Evolutionary conservation across 1,139 yeast genomes (phyloP).

Genomic region (Debaryomyces coudertii): DNA sequence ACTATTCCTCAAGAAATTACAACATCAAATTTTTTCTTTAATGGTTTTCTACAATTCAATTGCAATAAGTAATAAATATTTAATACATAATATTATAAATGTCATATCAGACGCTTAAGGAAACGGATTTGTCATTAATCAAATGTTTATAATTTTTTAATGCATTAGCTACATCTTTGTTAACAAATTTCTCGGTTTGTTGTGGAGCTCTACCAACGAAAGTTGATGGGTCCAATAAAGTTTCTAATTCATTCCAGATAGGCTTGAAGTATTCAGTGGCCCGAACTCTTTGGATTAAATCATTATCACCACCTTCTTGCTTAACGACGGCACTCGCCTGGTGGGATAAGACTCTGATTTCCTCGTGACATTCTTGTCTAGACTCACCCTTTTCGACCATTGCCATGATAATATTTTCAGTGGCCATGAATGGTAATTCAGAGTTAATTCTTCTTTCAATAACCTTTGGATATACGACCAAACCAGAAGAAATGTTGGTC

Average conservation of each 20-base stretch:
- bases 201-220: conserved; percentile 99
- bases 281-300: conserved; percentile 85
- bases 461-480: conserved; percentile 97
- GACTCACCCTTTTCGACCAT: conserved; percentile 98
- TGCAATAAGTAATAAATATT: background rate
- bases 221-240: conserved; percentile 84
- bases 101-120: conserved; percentile 40
- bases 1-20: background rate
- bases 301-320: conserved; percentile 98
- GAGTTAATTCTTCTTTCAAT: conserved; percentile 93
- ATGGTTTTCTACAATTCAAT: background rate
- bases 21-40: background rate
- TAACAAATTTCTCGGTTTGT: conserved; percentile 92
- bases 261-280: conserved; percentile 85
- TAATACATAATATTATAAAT: conserved; percentile 3
- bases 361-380: conserved; percentile 98
- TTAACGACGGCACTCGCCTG: conserved; percentile 97
- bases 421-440: conserved; percentile 99
- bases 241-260: conserved; percentile 80
- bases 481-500: conserved; percentile 89
- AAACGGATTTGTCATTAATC: conserved; percentile 65
- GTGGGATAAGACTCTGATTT: conserved; percentile 94
- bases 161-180: conserved; percentile 82
- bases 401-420: conserved; percentile 98
- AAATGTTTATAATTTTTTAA: conserved; percentile 65